Conservation (phyloP, 108 stramenopile species). For the Halocafeteria seosinensis region DNA sequence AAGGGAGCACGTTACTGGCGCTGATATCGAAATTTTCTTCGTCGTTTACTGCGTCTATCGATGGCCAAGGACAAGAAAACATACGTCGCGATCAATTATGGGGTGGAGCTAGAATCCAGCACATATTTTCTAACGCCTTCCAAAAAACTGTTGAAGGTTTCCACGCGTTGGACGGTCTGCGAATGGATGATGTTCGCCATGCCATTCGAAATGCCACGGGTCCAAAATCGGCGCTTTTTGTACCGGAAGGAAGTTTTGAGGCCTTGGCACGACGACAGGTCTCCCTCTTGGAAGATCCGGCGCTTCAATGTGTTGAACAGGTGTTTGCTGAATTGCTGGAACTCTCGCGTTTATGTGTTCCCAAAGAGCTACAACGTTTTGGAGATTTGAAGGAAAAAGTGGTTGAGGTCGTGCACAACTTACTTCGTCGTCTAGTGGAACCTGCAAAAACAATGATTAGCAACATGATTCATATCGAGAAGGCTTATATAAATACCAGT, state of each 20-base stretch:
- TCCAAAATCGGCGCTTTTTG: constrained; percentile 76
- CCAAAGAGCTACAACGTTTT: constrained; percentile 67
- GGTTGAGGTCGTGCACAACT: constrained; percentile 53
- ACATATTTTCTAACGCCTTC: constrained; percentile 84
- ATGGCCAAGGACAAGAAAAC: constrained; percentile 47
- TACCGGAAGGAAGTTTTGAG: constrained; percentile 87
- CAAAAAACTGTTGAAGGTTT: constrained; percentile 55
- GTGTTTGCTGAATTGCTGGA: constrained; percentile 84
- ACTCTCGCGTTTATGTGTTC: constrained; percentile 64
- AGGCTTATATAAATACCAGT: constrained; percentile 88
- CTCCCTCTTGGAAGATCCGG: constrained; percentile 69
- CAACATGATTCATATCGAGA: constrained; percentile 78
- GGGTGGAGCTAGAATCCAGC: constrained; percentile 83
- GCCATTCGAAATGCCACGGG: constrained; percentile 85
- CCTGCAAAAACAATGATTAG: constrained; percentile 82
- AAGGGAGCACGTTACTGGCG: constrained; percentile 59
- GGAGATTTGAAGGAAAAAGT: constrained; percentile 69
- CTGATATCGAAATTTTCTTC: constrained; percentile 73
- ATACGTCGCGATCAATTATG: constrained; percentile 60
- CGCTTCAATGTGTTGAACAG: constrained; percentile 74
- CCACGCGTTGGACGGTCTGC: constrained; percentile 76
- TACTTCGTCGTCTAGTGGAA: constrained; percentile 49
- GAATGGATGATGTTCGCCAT: constrained; percentile 85
- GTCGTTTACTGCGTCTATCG: constrained; percentile 64
- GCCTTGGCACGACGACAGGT: constrained; percentile 79